Conservation (phyloP, 495 filamentous ascomycete genomes). For the Aspergillus olivimuriae region DNA sequence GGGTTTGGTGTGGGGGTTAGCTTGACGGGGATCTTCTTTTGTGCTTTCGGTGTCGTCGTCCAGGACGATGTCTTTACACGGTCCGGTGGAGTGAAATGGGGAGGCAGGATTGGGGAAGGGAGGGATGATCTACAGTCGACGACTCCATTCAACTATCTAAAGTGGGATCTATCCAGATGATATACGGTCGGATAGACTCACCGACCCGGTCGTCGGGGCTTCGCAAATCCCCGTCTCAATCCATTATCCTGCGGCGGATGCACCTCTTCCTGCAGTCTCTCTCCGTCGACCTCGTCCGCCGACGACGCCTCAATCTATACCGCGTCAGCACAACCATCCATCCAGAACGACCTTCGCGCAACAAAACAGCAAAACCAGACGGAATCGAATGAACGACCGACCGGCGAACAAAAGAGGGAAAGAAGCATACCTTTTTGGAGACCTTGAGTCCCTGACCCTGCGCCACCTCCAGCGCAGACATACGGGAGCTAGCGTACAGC, state of each 20-base stretch:
- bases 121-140: no score
- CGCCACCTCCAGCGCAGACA: constrained; percentile 61
- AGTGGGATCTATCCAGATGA: no score
- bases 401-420: background rate
- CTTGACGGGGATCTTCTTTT: no score
- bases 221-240: constrained; percentile 66
- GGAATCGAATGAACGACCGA: background rate
- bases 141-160: no score
- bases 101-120: background rate
- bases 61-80: no score
- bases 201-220: constrained; percentile 83
- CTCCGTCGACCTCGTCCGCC: constrained; percentile 73
- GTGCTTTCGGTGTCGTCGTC: background rate
- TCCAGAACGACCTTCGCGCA: no score
- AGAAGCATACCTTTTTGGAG: constrained; percentile 58
- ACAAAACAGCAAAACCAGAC: no score
- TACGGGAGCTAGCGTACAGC: constrained; percentile 84
- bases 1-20: no score
- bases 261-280: constrained; percentile 67
- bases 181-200: no score
- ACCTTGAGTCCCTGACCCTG: constrained; percentile 64
- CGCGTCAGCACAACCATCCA: constrained; percentile 8
- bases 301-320: constrained; percentile 56
- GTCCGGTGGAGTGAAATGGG: no score
- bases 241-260: constrained; percentile 57